Evolutionary conservation across 495 filamentous ascomycete genomes (phyloP), one percentile per base, ranked within the genome.

Genomic region (Aspergillus egyptiacus): DNA sequence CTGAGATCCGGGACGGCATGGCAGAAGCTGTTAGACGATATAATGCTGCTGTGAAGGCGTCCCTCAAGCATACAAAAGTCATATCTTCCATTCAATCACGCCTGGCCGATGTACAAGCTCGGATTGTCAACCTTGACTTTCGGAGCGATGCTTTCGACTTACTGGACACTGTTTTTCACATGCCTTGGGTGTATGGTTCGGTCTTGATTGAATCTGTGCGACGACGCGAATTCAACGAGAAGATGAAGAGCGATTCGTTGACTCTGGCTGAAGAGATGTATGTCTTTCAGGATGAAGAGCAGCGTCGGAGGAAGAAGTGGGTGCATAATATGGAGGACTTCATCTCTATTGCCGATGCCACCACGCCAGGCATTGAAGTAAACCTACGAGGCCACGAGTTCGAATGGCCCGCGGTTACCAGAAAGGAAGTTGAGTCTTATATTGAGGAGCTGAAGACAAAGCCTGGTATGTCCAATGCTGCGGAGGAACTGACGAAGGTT

Each of bases 251-350:
- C 5, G 91, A 96, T 53, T 90, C 90, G 2, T 78, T 86, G 13
- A 85, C 84, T 2, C 67, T 97, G 24, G 87, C 88, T 6, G 91
- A 97, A 61, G 93, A 96, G 55, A 86, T 96, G 75, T 87, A 89
- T 13, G 68, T 85, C 18, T 85, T 91, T 53, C 85, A 86, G 59
- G 91, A 96, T 46, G 91, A 96, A 62, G 94, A 99, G 60, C 75
- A 85, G 58, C 85, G 87, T 54, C 80, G 93, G 23, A 76, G 93
- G 32, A 87, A 86, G 60, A 93, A 86, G 55, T 98, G 94, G 94
- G 68, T 89, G 50, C 93, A 91, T 55, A 83, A 72, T 35, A 84
- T 90, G 54, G 87, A 82, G 1, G 69, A 73, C 23, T 70, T 68
- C 28, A 50, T 82, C 32, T 77, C 80, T 3, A 71, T 75, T n/a